Base-by-base conservation (phyloP, 2,329 filamentous ascomycete species). In the Alternaria longipes region DNA sequence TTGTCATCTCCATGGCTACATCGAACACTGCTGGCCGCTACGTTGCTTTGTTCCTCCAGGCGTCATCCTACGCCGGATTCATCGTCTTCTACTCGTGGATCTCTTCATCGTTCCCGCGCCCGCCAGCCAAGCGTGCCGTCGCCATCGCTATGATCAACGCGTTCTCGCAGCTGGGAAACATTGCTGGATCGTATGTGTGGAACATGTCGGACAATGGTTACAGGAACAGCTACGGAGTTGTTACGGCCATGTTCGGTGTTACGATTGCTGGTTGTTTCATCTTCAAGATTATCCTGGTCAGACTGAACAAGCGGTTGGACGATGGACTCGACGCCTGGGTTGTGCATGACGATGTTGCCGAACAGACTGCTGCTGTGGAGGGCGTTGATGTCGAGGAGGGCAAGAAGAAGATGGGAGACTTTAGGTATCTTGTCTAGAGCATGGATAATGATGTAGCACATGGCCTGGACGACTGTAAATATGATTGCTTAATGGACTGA, bases 191-290 rank as follows among this genome's bases (percentile, higher is more conserved):
- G 0, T 90, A 90, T 68, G 87, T 90, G 3, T 90, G 87, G 87
- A 79, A 82, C 54, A 80, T 90, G 51, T 78, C 81, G 24, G 86
- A 83, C 0, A 84, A 89, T 63, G 88, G 88, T 0, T 90, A 83
- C 80, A 83, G 87, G 64, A 84, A 86, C 79, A 89, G 86, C 62
- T 90, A 90, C 68, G 87, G 86, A 4, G 87, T 90, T 58, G 88
- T 90, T 5, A 83, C 85, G 14, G 81, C 86, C 70, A 90, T 90
- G 87, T 90, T 89, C 69, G 86, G 85, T 4, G 67, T 87, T 41
- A 86, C 87, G 0, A 84, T 88, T 32, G 36, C 81, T 0, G 86
- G 86, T 5, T 88, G 84, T 60, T 72, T 62, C 22, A 54, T 73
- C 11, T 77, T 78, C 56, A 72, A 63, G 60, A 12, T 72, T 3